These are phyloP conservation scores for Crotalaria pallida DNA, from an alignment of 306 rosid genomes.

Conservation along the genomic window DNA sequence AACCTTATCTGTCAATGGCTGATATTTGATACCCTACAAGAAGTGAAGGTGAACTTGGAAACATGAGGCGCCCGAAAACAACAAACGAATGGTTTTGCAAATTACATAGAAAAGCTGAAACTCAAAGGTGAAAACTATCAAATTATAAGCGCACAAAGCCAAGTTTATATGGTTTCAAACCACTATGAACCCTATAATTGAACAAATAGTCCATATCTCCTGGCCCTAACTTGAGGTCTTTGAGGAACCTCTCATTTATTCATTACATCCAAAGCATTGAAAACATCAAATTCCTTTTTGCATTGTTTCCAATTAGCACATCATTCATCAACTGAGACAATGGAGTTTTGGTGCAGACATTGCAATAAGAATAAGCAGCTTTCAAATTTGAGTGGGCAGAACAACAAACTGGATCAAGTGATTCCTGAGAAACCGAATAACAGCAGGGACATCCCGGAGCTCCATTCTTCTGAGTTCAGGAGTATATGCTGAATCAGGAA, in stretches of 20 bases:
- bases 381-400: slow-evolving; percentile 61
- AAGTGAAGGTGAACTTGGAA: no score
- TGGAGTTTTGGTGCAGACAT: slow-evolving; percentile 67
- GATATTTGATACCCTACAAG: no score
- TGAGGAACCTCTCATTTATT: slow-evolving; percentile 45
- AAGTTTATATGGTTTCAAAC: no score
- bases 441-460: slow-evolving; percentile 70
- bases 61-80: no score
- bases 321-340: slow-evolving; percentile 76
- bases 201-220: no score
- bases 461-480: slow-evolving; percentile 79
- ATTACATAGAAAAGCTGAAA: no score
- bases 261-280: slow-evolving; percentile 85
- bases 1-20: no score
- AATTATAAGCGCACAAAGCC: no score
- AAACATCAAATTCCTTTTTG: slow-evolving; percentile 71
- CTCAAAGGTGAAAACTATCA: no score
- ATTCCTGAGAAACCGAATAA: slow-evolving; percentile 59
- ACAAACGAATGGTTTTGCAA: no score
- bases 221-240: no score
- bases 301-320: slow-evolving; percentile 66
- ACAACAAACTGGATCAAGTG: slow-evolving; percentile 62
- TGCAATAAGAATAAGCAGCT: slow-evolving; percentile 82
- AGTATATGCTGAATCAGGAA: slow-evolving; percentile 54
- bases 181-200: no score